A percentile compares a stretch with the other conserved stretches of the same genome.
Conservation (phyloP, 257 asterid species). For the Nemophila menziesii region DNA sequence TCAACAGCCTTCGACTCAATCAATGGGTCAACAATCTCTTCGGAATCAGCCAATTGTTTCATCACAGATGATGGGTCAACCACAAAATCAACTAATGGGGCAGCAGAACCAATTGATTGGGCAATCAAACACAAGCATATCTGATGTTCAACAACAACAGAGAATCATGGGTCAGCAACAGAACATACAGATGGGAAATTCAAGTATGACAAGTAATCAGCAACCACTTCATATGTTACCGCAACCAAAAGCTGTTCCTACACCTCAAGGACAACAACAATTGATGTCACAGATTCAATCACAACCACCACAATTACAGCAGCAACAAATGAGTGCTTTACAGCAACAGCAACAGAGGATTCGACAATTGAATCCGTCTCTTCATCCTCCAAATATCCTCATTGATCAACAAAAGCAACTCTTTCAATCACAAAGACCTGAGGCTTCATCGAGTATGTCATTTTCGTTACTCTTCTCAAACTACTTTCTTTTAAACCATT, state of each 20-base stretch:
- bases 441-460: constrained; percentile 64
- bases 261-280: constrained; percentile 85
- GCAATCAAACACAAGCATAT: constrained; percentile 50
- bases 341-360: constrained; percentile 85
- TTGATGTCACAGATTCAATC: no score
- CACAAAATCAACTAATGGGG: constrained; percentile 44
- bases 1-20: no score
- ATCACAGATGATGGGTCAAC: no score
- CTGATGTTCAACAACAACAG: constrained; percentile 74
- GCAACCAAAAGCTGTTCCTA: constrained; percentile 56
- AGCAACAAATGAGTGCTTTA: no score
- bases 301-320: no score
- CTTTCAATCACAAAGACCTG: constrained; percentile 70
- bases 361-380: constrained; percentile 57
- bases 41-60: no score
- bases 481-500: no score
- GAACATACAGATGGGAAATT: no score
- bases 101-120: constrained; percentile 65
- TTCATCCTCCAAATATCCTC: constrained; percentile 60
- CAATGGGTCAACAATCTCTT: no score
- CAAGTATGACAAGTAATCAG: constrained; percentile 56
- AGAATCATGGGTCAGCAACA: constrained; percentile 68
- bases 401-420: constrained; percentile 78
- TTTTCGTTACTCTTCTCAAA: constrained; percentile 1
- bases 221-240: constrained; percentile 61